A percentile compares a stretch with the other conserved stretches of the same genome.
These are phyloP conservation scores for Amesomyces nigricolor DNA, from an alignment of 2,329 filamentous ascomycete species.

Conservation along the genomic window DNA sequence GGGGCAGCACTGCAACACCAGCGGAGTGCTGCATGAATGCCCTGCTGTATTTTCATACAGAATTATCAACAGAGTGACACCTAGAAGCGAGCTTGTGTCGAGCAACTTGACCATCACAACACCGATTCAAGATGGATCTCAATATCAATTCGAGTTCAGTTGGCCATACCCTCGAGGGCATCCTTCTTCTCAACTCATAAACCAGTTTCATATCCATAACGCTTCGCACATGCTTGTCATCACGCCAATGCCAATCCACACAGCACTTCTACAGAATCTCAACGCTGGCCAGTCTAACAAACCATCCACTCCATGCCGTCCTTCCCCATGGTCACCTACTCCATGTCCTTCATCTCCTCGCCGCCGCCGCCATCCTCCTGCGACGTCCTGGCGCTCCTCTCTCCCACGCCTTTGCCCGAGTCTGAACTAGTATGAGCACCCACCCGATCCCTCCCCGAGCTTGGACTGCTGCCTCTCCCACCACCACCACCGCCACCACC, in stretches of 20 bases:
- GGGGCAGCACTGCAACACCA: no score
- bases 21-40: no score
- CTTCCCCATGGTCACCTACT: constrained; percentile 7
- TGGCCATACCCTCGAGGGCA: no score
- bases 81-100: no score
- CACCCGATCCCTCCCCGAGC: constrained; percentile 12
- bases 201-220: not conserved
- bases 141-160: no score
- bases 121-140: no score
- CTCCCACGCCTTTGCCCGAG: not conserved
- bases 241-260: not conserved
- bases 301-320: not conserved
- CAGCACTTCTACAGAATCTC: not conserved
- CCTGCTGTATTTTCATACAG: no score
- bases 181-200: not conserved
- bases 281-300: not conserved
- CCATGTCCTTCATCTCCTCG: constrained; percentile 27
- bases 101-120: no score
- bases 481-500: constrained; percentile 10
- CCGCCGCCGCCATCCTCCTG: constrained; percentile 14
- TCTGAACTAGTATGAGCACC: constrained; percentile 6
- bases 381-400: not conserved
- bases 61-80: no score
- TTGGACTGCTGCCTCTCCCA: not conserved
- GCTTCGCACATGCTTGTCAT: not conserved